Evolutionary conservation across 257 asterid genomes (phyloP).

Genomic region (Salvia miltiorrhiza): DNA sequence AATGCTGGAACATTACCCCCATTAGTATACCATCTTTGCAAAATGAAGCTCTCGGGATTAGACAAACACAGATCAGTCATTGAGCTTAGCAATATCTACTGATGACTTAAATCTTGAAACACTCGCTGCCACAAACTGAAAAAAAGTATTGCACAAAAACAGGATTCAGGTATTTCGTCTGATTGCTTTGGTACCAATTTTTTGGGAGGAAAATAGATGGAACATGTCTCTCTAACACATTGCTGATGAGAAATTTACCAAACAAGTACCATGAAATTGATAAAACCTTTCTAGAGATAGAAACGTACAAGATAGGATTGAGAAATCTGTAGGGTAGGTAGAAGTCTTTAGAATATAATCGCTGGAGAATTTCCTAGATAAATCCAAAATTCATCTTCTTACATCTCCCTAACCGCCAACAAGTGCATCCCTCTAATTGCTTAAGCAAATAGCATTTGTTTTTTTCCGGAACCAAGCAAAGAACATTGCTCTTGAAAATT

Average conservation of each 20-base stretch:
- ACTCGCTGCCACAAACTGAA: neutral
- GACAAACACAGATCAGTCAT: neutral
- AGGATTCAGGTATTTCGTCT: neutral
- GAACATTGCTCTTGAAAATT: neutral
- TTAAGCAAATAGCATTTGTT: too few relatives aligned
- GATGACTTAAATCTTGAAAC: neutral
- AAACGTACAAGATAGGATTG: neutral
- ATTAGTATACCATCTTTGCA: neutral
- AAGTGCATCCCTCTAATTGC: neutral
- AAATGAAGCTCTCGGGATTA: neutral
- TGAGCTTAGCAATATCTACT: neutral
- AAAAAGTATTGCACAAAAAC: neutral
- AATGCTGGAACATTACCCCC: neutral
- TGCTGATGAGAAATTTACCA: neutral
- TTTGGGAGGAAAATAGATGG: neutral
- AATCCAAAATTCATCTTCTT: neutral
- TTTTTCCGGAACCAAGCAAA: too few relatives aligned
- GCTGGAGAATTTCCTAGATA: neutral
- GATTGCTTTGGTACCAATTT: neutral
- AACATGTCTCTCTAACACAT: neutral
- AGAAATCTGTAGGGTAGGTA: neutral
- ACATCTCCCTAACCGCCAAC: neutral
- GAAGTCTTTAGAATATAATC: neutral
- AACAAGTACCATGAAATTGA: neutral
- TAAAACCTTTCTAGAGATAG: neutral